Percentiles rank a stretch among this genome's conserved stretches.
Conservation (phyloP, 2,329 filamentous ascomycete genomes). For the Ophiocordyceps camponoti-floridani region DNA sequence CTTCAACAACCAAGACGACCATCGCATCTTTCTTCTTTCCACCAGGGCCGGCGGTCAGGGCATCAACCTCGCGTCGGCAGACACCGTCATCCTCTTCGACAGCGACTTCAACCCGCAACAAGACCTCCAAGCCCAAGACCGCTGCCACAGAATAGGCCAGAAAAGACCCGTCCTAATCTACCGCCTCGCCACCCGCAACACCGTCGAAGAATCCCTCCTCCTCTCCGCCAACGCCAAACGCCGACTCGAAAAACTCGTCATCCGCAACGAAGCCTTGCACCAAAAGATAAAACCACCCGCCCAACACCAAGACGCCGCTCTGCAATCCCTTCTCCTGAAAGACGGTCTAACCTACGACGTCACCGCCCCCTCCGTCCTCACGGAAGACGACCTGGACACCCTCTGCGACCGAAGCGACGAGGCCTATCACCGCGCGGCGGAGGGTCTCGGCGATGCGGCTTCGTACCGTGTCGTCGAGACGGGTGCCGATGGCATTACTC, state of each 20-base stretch:
- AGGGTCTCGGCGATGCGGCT: constrained; percentile 54
- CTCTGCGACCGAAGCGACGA: constrained; percentile 58
- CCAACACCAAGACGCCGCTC: constrained; percentile 29
- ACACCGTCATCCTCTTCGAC: constrained; percentile 87
- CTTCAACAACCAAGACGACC: constrained; percentile 49
- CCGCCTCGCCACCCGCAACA: constrained; percentile 80
- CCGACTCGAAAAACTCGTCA: constrained; percentile 82
- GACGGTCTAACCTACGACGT: constrained; percentile 51
- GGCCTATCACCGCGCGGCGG: constrained; percentile 54
- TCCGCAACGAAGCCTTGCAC: constrained; percentile 77
- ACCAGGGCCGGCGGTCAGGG: constrained; percentile 88
- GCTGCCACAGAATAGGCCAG: constrained; percentile 87
- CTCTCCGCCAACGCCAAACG: constrained; percentile 84
- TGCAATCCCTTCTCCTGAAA: constrained; percentile 45
- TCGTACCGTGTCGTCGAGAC: constrained; percentile 70
- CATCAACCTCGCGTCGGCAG: constrained; percentile 82
- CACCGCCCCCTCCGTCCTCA: constrained; percentile 42
- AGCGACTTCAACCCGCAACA: constrained; percentile 89
- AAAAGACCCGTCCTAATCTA: constrained; percentile 85
- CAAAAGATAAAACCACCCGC: constrained; percentile 30
- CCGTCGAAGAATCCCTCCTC: constrained; percentile 76
- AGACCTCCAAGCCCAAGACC: constrained; percentile 89
- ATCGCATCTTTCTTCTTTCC: constrained; percentile 69
- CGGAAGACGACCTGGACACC: constrained; percentile 56
- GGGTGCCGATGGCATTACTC: constrained; percentile 32